A percentile compares a stretch with the other conserved stretches of the same genome.
Conservation (phyloP, 2,329 filamentous ascomycete genomes). For the Arthroderma sp. region DNA sequence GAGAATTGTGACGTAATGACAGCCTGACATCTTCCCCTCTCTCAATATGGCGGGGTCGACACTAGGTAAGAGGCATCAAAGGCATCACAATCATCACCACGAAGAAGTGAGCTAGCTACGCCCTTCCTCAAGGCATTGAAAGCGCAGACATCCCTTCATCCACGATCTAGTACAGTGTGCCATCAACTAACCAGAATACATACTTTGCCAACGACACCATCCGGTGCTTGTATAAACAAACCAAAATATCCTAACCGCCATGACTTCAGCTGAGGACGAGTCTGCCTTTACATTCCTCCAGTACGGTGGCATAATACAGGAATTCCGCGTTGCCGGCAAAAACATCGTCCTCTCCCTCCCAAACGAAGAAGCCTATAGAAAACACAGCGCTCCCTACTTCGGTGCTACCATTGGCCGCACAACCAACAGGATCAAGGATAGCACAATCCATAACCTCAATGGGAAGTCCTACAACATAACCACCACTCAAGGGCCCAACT, state of each 20-base stretch:
- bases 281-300: constrained; percentile 33
- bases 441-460: constrained; percentile 60
- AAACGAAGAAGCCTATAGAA: constrained; percentile 57
- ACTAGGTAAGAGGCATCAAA: no score
- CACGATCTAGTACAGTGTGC: no score
- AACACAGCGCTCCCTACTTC: constrained; percentile 68
- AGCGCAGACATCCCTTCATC: no score
- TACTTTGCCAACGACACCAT: no score
- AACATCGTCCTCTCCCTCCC: constrained; percentile 88
- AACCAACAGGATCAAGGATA: constrained; percentile 67
- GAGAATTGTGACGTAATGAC: no score
- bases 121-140: neutral
- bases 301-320: constrained; percentile 42
- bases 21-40: no score
- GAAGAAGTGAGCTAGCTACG: neutral
- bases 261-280: constrained; percentile 12
- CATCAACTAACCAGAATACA: no score
- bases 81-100: neutral
- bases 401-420: constrained; percentile 82
- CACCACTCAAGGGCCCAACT: constrained; percentile 66
- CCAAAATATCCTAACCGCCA: neutral
- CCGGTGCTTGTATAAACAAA: neutral
- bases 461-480: constrained; percentile 54
- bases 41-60: no score
- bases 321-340: constrained; percentile 59